Percentiles rank a stretch among this genome's conserved stretches.
phyloP scores from a whole-genome alignment of 2,329 filamentous ascomycete genomes.

The Knoxdaviesia capensis region DNA sequence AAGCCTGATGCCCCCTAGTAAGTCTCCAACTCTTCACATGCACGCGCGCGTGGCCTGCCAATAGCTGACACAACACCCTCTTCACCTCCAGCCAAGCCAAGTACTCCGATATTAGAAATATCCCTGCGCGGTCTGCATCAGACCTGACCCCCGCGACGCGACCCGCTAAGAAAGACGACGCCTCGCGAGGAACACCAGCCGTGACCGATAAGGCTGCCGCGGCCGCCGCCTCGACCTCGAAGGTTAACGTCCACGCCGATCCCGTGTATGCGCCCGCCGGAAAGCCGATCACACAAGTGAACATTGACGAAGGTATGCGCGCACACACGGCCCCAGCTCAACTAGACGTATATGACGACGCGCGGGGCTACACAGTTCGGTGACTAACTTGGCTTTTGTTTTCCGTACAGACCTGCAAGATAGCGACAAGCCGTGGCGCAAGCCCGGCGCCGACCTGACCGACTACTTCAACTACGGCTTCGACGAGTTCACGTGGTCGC shows the following conservation, averaged over 20 bases:
- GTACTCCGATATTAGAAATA: conserved; percentile 46
- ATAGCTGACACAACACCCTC: neutral
- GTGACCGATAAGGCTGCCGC: conserved; percentile 14
- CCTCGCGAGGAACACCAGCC: conserved; percentile 11
- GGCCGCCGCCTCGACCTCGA: conserved; percentile 51
- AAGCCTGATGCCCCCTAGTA: conserved; percentile 39
- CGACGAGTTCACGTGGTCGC: conserved; percentile 93
- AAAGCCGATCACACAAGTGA: conserved; percentile 59
- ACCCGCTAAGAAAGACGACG: conserved; percentile 24
- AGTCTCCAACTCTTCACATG: conserved; percentile 9
- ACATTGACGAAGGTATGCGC: conserved; percentile 43
- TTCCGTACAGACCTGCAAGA: conserved; percentile 49
- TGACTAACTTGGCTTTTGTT: too few species aligned
- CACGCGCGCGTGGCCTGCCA: neutral
- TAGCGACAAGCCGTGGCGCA: conserved; percentile 86
- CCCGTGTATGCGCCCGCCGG: conserved; percentile 63
- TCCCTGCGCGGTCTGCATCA: conserved; percentile 36
- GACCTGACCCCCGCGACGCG: conserved; percentile 28
- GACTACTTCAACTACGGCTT: conserved; percentile 99
- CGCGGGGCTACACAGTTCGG: too few species aligned
- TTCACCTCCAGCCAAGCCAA: conserved; percentile 28
- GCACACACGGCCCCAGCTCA: neutral
- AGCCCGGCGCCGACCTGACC: conserved; percentile 80
- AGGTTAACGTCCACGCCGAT: conserved; percentile 65
- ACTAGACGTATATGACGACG: too few species aligned